Base-by-base conservation (phyloP, 768 basidiomycete species). In the Grammothele lineata region DNA sequence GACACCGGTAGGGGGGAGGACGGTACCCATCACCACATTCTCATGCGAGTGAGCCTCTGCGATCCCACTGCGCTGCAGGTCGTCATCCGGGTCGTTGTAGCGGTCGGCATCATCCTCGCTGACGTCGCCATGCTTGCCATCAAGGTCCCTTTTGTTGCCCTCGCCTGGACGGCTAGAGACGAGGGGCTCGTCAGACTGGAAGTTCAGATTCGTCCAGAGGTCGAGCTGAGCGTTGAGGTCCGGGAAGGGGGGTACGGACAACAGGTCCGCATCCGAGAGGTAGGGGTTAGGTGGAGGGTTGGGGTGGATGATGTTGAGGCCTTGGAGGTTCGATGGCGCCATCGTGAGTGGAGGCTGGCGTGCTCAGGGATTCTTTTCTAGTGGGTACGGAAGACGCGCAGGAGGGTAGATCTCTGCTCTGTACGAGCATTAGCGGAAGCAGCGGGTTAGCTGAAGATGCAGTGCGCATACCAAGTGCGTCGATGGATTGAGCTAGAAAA, bases 121-220 rank as follows among this genome's bases (percentile, higher is more conserved):
- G 40, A 40, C 36, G 12, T 53, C 46, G 34, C 47, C 48, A 2
- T 46, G 44, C 9, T 57, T 52, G 17, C 47, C 35, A 22, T 58
- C 56, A n/a, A 22, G 19, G 12, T 59, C 59, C 15, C 60, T 56
- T 14, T 62, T 56, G 17, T 42, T 72, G n/a, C 76, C 74, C 3
- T 71, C 64, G 17, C 60, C 63, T 21, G 65, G 58, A 10, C 40
- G 45, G 27, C 41, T 39, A 17, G 48, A 39, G 25, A 54, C 41
- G n/a, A 80, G 67, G 17, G 75, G 72, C 37, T 90, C 89, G 58
- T 89, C 87, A 0, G 79, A 80, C 49, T 89, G 81, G 61, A 92
- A 92, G 7, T 81, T 66, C 46, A 92, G 73, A 65, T 87, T 83
- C 12, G 87, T 85, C 91, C 91, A 92, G 44, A 92, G 71, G 63